Percentiles rank a stretch among this genome's conserved stretches.
These are phyloP conservation scores for Houttuynia cordata DNA, from an alignment of 164 flowering plant species.

Conservation along the genomic window DNA sequence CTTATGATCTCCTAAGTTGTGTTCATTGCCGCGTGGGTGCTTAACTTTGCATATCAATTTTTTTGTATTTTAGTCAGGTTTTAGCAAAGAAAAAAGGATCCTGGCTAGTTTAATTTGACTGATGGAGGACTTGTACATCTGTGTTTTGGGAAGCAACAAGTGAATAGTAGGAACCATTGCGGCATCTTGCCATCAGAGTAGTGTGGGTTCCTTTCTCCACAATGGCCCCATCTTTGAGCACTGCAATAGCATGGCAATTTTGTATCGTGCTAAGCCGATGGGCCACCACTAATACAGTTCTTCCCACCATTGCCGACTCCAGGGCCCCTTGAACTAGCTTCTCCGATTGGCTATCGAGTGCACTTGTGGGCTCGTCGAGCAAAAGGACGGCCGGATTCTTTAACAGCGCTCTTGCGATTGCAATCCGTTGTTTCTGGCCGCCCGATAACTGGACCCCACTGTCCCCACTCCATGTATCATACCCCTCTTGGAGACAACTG, in stretches of 20 bases:
- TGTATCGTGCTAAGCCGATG: background rate
- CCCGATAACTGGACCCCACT: background rate
- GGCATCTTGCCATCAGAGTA: slow-evolving; percentile 20
- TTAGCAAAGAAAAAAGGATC: no score
- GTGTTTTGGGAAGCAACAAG: slow-evolving; percentile 15
- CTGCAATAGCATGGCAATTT: background rate
- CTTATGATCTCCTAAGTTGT: no score
- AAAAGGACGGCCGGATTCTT: background rate
- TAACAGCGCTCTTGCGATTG: background rate
- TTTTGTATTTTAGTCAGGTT: no score
- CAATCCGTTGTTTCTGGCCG: slow-evolving; percentile 1
- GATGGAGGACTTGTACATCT: no score
- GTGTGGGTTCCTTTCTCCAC: slow-evolving; percentile 1
- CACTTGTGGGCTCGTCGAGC: background rate
- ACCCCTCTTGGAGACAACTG: background rate
- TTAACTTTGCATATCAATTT: no score
- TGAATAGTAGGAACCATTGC: slow-evolving; percentile 25
- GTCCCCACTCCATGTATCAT: background rate
- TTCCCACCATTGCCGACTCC: background rate
- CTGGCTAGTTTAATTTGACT: no score
- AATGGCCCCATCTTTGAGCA: background rate
- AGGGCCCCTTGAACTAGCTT: background rate
- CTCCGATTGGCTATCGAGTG: background rate
- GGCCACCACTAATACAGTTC: background rate
- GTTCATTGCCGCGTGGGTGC: no score